Evolutionary conservation across 805 yeast species (phyloP).

Genomic region (Sungouiella blattae): DNA sequence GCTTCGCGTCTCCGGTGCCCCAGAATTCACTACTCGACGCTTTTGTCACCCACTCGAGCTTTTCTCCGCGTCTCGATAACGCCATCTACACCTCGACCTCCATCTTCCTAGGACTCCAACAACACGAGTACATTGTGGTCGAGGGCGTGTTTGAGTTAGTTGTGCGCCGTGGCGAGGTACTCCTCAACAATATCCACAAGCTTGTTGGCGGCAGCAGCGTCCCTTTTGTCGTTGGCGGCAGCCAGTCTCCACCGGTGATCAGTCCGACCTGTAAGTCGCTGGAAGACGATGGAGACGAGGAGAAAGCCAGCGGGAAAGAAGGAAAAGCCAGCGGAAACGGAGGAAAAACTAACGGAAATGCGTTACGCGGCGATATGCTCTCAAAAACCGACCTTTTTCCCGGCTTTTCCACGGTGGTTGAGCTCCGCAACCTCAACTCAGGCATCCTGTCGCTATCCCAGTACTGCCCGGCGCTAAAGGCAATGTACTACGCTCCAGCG

Average conservation of each 20-base stretch:
- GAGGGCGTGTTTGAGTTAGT: conserved; percentile 50
- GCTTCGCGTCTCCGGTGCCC: too few species aligned
- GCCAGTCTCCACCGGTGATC: conserved; percentile 35
- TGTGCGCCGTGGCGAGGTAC: conserved; percentile 46
- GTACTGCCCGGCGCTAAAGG: conserved; percentile 44
- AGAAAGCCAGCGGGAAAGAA: too few species aligned
- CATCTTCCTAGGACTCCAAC: conserved; percentile 37
- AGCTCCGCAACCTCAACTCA: conserved; percentile 31
- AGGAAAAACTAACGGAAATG: too few species aligned
- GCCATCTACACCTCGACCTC: conserved; percentile 10
- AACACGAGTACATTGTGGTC: conserved; percentile 40
- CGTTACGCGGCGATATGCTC: too few species aligned
- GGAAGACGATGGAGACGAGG: too few species aligned
- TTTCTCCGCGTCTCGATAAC: too few species aligned
- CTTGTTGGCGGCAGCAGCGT: conserved; percentile 23
- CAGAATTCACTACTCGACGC: too few species aligned
- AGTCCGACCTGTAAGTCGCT: background rate
- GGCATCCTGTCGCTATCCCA: conserved; percentile 46
- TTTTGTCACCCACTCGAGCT: too few species aligned
- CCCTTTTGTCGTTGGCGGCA: conserved; percentile 28
- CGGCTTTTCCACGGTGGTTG: conserved; percentile 41
- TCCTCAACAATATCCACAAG: conserved; percentile 37
- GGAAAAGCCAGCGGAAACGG: conserved; percentile 33
- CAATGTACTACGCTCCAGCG: conserved; percentile 17
- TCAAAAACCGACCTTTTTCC: too few species aligned